phyloP scores from a whole-genome alignment of 2,329 filamentous ascomycete species.

The Epichloe sp. region DNA sequence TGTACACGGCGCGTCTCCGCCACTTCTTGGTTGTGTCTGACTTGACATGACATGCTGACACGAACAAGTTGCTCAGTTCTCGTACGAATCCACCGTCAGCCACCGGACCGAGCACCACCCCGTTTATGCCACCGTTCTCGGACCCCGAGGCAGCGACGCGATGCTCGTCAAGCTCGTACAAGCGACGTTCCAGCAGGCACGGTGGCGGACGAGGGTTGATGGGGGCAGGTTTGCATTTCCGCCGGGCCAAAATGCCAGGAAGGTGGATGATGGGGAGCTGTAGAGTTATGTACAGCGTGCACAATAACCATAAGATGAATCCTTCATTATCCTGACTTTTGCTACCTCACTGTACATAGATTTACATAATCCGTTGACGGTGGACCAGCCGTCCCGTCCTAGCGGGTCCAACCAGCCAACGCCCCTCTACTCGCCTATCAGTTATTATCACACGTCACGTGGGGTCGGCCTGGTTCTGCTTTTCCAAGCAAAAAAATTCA shows the following conservation, averaged over 20 bases:
- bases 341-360: too few species aligned
- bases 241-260: constrained; percentile 6
- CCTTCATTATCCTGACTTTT: too few species aligned
- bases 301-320: too few species aligned
- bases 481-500: neutral
- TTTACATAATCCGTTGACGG: neutral
- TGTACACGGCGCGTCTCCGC: too few species aligned
- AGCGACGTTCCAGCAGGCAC: constrained; percentile 14
- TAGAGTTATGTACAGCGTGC: neutral
- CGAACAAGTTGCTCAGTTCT: constrained; percentile 18
- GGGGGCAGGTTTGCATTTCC: constrained; percentile 19
- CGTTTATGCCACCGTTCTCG: constrained; percentile 18
- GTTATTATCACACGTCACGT: neutral
- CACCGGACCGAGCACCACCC: constrained; percentile 16
- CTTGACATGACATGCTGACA: neutral
- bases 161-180: constrained; percentile 16
- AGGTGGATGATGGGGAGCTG: constrained; percentile 6
- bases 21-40: too few species aligned
- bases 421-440: neutral
- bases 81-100: constrained; percentile 18
- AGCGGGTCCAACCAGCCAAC: neutral
- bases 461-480: neutral
- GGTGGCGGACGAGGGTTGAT: constrained; percentile 17
- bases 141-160: constrained; percentile 14
- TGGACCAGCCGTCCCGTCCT: neutral